Evolutionary conservation across 352 stramenopile species (phyloP), one percentile per base, ranked within the genome.

Genomic region (Phytophthora sansomeana): DNA sequence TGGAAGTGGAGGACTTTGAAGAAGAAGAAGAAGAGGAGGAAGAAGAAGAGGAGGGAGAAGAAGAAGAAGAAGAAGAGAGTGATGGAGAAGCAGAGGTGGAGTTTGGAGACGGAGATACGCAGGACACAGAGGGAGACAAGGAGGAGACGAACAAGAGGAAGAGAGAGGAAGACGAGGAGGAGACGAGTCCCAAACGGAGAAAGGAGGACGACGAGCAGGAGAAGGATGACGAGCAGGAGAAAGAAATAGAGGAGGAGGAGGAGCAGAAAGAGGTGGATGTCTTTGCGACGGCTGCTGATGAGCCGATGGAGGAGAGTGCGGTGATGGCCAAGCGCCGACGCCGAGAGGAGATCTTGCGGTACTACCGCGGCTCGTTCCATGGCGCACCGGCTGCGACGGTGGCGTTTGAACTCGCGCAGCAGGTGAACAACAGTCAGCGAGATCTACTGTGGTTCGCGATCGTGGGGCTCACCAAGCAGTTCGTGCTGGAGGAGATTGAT

Each of bases 371-470:
- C 19, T 96, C 91, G 8, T 99, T 93, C 66, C 80, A 90, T 47
- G 87, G 88, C 17, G 82, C 86, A 0, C 81, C 89, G 0, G 87
- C 86, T 0, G 78, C 91, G 5, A 85, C 83, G 1, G 78, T 97
- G n/a, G 77, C 90, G 28, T 96, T 89, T 39, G 79, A 95, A 50
- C 61, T 97, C 24, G 84, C 89, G 1, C 81, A 95, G 39, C 87
- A 96, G 46, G 75, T 96, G 47, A 97, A 97, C 57, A 89, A 78
- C 30, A 81, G 83, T 11, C 88, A 87, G 43, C 90, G 89, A 8
- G 93, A 98, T 63, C 57, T 98, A 51, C 76, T 99, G 10, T 99
- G 97, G 97, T 93, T 98, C 42, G 96, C 97, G n/a, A 98, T 98
- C 66, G 86, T 99, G 6, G 97, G 97, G 2, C 83, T 99, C 1